phyloP scores from a whole-genome alignment of 352 stramenopile genomes.

The Phytopythium litorale region DNA sequence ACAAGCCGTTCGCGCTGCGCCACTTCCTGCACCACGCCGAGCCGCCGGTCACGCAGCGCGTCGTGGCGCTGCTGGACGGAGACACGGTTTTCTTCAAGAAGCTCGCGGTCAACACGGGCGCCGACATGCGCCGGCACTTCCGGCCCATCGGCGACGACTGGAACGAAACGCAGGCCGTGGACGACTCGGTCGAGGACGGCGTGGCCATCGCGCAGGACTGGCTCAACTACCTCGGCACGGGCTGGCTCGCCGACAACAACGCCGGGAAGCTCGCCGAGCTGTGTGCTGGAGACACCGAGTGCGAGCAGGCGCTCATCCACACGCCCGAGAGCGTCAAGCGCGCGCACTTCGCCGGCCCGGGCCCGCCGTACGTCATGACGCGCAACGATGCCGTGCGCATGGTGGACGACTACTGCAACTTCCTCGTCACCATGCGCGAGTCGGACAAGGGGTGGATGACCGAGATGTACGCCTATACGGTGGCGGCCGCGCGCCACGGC shows the following conservation, averaged over 20 bases:
- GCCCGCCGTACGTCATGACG: slow-evolving; percentile 61
- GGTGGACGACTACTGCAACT: slow-evolving; percentile 51
- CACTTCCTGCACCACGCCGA: slow-evolving; percentile 47
- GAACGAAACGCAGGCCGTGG: slow-evolving; percentile 23
- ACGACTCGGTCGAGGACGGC: slow-evolving; percentile 38
- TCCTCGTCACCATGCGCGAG: slow-evolving; percentile 35
- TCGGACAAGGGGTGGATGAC: slow-evolving; percentile 41
- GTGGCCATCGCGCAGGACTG: slow-evolving; percentile 45
- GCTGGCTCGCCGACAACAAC: slow-evolving; percentile 28
- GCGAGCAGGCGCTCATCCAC: slow-evolving; percentile 22
- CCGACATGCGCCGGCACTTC: slow-evolving; percentile 38
- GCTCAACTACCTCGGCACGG: slow-evolving; percentile 34
- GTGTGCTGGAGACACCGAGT: slow-evolving; percentile 14
- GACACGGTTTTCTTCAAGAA: slow-evolving; percentile 42
- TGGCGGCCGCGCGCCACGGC: slow-evolving; percentile 41
- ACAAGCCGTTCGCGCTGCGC: slow-evolving; percentile 48
- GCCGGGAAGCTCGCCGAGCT: slow-evolving; percentile 27
- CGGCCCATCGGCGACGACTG: slow-evolving; percentile 11
- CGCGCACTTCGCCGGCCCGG: slow-evolving; percentile 43
- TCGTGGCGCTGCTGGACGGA: slow-evolving; percentile 34
- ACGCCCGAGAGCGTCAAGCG: slow-evolving; percentile 27
- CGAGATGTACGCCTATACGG: slow-evolving; percentile 53
- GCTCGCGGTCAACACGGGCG: slow-evolving; percentile 39
- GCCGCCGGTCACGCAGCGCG: slow-evolving; percentile 30
- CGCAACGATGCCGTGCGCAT: slow-evolving; percentile 35